Conservation (phyloP, 2,329 filamentous ascomycete genomes). For the Polychaeton citri region DNA sequence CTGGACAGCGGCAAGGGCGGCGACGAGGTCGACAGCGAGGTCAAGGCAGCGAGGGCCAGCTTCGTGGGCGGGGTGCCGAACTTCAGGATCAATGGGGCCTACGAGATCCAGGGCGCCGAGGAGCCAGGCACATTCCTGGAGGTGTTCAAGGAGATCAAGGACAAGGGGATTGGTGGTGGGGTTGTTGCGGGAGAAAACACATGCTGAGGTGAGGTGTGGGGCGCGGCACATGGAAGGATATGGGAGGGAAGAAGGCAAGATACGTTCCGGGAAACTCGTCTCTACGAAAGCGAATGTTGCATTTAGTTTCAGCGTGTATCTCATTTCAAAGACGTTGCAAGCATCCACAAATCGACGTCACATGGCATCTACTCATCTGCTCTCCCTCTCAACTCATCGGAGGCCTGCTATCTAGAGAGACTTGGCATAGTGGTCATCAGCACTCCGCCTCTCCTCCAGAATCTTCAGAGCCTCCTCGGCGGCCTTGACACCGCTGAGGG, state of each 20-base stretch:
- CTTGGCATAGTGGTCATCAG: too few species aligned
- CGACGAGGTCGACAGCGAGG: conserved; percentile 33
- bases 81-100: conserved; percentile 57
- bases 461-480: conserved; percentile 73
- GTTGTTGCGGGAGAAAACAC: background rate
- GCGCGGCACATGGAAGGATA: too few species aligned
- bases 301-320: conserved; percentile 1
- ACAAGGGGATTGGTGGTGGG: conserved; percentile 14
- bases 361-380: too few species aligned
- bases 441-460: conserved; percentile 62
- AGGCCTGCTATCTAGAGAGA: too few species aligned
- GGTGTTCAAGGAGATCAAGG: conserved; percentile 50
- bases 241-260: too few species aligned
- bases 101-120: conserved; percentile 58
- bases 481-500: conserved; percentile 73
- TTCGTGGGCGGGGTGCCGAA: conserved; percentile 58
- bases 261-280: too few species aligned
- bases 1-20: conserved; percentile 31
- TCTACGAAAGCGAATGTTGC: background rate
- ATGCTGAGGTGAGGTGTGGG: too few species aligned
- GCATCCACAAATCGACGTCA: too few species aligned
- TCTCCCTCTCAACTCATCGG: too few species aligned
- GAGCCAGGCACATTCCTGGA: conserved; percentile 54
- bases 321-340: too few species aligned
- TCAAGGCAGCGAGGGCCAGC: conserved; percentile 29